Conservation (phyloP, 192 early-diverging fungal genomes). For the Oehlia diaphana region DNA sequence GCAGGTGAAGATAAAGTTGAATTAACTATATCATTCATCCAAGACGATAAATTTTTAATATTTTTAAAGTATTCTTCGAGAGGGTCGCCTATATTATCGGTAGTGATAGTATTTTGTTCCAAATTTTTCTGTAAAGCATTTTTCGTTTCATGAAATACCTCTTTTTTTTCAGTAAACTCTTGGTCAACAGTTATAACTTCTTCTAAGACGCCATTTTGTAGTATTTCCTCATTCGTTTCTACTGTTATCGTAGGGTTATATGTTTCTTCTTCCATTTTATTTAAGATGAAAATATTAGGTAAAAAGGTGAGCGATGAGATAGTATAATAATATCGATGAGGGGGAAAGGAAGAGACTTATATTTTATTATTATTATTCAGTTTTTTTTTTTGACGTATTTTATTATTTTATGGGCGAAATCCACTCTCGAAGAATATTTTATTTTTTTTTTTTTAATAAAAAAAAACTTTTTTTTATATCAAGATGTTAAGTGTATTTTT, state of each 20-base stretch:
- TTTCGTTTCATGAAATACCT: slow-evolving; percentile 18
- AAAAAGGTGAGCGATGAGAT: not conserved
- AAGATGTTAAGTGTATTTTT: not conserved
- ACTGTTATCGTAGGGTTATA: not conserved
- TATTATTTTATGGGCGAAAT: not conserved
- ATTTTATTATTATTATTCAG: not conserved
- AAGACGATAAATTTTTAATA: slow-evolving; percentile 10
- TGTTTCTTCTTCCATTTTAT: slow-evolving; percentile 14
- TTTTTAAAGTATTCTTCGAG: slow-evolving; percentile 30
- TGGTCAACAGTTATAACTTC: slow-evolving; percentile 22
- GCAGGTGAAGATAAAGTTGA: not conserved
- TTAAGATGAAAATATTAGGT: not conserved
- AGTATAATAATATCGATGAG: not conserved
- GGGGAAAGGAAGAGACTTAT: not conserved
- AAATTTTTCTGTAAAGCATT: slow-evolving; percentile 12
- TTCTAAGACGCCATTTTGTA: not conserved
- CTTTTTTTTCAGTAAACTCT: slow-evolving; percentile 3
- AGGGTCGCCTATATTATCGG: slow-evolving; percentile 17
- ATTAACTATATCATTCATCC: not conserved
- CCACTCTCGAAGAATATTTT: slow-evolving; percentile 17
- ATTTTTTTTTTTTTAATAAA: not conserved
- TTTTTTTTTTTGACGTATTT: not conserved
- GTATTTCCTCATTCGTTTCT: not conserved
- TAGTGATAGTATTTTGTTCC: not conserved
- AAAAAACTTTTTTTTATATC: not conserved